phyloP scores from a whole-genome alignment of 2,329 filamentous ascomycete species.

The Fusarium redolens region DNA sequence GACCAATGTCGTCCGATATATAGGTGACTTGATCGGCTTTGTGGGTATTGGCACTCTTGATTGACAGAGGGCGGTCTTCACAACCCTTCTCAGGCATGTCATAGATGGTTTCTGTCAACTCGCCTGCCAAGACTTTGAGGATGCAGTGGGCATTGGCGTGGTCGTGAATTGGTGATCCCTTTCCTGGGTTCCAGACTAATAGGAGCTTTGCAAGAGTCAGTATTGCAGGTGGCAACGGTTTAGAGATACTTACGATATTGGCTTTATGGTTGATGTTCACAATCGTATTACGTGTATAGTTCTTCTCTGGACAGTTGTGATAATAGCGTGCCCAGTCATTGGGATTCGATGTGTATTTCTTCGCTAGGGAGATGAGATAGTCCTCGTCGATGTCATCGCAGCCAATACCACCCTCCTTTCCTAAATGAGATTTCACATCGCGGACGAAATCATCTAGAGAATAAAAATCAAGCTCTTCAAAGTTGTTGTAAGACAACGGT shows the following conservation, averaged over 20 bases:
- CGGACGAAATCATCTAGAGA: background rate
- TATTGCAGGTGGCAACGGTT: fast-evolving
- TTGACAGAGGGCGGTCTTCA: background rate
- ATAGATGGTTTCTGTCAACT: conserved; percentile 11
- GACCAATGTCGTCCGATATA: conserved; percentile 11
- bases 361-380: background rate
- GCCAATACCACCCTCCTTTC: conserved; percentile 3
- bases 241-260: background rate
- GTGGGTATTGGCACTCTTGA: background rate
- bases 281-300: conserved; percentile 8
- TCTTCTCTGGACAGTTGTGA: conserved; percentile 15
- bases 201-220: background rate
- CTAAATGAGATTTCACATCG: background rate
- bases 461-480: background rate
- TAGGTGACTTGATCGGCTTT: conserved; percentile 16
- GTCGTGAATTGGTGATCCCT: conserved; percentile 14
- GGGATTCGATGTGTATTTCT: conserved; percentile 7
- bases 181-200: conserved; percentile 17
- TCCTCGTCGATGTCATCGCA: conserved; percentile 12
- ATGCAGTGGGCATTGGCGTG: conserved; percentile 21
- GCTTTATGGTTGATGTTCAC: conserved; percentile 14
- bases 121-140: conserved; percentile 9
- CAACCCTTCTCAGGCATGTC: background rate
- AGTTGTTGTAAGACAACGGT: background rate
- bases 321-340: conserved; percentile 15